Conservation (phyloP, 306 rosid genomes). For the Pyrus betulifolia region DNA sequence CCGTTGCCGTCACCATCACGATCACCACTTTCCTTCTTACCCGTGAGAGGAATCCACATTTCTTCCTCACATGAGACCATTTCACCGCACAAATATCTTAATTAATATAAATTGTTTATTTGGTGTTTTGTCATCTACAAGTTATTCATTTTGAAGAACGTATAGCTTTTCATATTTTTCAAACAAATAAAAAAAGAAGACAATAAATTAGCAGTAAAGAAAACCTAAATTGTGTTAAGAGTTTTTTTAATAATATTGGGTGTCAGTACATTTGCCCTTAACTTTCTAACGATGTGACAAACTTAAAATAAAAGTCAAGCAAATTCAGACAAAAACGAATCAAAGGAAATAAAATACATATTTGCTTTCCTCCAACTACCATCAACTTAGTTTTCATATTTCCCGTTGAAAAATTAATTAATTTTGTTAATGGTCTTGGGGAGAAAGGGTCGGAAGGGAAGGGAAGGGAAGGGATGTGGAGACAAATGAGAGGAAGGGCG, state of each 20-base stretch:
- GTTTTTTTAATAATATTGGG: neutral
- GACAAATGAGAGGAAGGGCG: constrained; percentile 12
- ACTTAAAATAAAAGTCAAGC: neutral
- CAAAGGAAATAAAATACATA: neutral
- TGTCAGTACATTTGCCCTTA: neutral
- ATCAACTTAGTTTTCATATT: neutral
- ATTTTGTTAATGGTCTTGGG: neutral
- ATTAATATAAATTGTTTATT: neutral
- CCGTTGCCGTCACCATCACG: no score
- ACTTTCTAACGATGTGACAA: neutral
- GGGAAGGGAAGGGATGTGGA: neutral
- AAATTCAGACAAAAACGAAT: neutral
- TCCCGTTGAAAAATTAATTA: neutral
- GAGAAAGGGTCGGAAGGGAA: constrained; percentile 1
- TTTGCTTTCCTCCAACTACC: no score
- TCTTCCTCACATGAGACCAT: neutral
- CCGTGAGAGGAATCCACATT: no score
- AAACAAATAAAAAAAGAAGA: neutral
- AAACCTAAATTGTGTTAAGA: neutral
- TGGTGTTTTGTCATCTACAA: neutral
- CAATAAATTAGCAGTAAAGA: neutral
- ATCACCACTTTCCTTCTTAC: no score
- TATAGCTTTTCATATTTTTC: no score
- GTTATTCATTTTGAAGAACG: neutral
- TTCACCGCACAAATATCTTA: neutral